Conservation (phyloP, 345 rosid species). For the Euphorbia peplus region DNA sequence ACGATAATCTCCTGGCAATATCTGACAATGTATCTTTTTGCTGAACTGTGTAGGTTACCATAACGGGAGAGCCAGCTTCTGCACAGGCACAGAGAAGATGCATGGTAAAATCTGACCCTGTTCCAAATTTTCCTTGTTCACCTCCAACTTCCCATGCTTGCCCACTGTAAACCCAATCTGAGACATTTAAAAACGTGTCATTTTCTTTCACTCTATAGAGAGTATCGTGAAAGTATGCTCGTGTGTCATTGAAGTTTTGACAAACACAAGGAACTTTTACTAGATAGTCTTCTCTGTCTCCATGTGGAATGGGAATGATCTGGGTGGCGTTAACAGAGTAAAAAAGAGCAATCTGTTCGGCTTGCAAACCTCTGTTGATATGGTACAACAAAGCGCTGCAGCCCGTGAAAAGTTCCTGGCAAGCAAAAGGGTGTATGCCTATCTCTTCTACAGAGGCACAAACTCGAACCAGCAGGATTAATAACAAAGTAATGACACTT, state of each 20-base stretch:
- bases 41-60: conserved; percentile 63
- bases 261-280: conserved; percentile 51
- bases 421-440: conserved; percentile 24
- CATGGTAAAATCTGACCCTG: conserved; percentile 23
- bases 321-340: conserved; percentile 38
- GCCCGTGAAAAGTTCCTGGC: conserved; percentile 16
- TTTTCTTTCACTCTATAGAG: conserved; percentile 26
- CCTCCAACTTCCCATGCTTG: conserved; percentile 42
- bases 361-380: conserved; percentile 19
- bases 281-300: conserved; percentile 35
- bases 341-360: conserved; percentile 30
- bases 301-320: conserved; percentile 24
- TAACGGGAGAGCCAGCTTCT: conserved; percentile 27
- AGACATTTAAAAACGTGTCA: conserved; percentile 35
- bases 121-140: conserved; percentile 16
- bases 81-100: conserved; percentile 53
- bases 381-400: conserved; percentile 47
- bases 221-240: conserved; percentile 44
- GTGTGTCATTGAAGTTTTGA: conserved; percentile 24
- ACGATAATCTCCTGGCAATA: conserved; percentile 37
- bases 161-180: conserved; percentile 31
- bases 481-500: conserved; percentile 17
- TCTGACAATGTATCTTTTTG: conserved; percentile 34
- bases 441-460: not conserved
- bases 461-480: conserved; percentile 2